A percentile compares a stretch with the other conserved stretches of the same genome.
Conservation (phyloP, 1,284 basidiomycete genomes). For the Xerocomus nothofagi region DNA sequence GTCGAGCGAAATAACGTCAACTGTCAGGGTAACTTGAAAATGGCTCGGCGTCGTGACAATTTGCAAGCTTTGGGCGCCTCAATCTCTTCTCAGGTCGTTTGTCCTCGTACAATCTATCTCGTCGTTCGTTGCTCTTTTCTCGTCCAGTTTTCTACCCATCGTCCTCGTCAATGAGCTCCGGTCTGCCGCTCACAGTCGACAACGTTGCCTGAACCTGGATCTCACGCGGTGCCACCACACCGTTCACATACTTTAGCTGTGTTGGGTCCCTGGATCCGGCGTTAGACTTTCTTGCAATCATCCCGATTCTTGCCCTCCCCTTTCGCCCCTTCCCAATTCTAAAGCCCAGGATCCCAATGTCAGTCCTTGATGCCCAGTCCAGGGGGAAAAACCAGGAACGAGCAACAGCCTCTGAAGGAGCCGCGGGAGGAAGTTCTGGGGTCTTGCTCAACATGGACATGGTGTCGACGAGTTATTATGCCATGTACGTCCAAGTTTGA, state of each 20-base stretch:
- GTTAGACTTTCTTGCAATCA: background rate
- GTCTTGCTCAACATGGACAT: constrained; percentile 53
- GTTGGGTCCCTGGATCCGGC: background rate
- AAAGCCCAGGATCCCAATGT: constrained; percentile 11
- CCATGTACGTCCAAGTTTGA: constrained; percentile 46
- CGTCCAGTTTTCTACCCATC: background rate
- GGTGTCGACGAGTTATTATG: constrained; percentile 48
- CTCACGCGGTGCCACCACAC: constrained; percentile 20
- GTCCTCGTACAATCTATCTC: background rate
- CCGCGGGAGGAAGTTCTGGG: constrained; percentile 45
- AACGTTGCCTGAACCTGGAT: constrained; percentile 22
- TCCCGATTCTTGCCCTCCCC: background rate
- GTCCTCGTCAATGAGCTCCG: constrained; percentile 16
- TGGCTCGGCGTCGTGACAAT: background rate
- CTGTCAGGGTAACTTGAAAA: background rate
- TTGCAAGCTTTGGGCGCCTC: background rate
- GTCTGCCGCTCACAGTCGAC: background rate
- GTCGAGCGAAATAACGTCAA: constrained; percentile 21
- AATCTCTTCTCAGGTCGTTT: constrained; percentile 10
- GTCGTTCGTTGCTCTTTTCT: background rate
- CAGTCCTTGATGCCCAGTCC: constrained; percentile 5
- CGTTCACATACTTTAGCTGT: background rate
- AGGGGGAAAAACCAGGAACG: constrained; percentile 19
- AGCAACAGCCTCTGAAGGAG: constrained; percentile 32
- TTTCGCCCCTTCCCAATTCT: background rate